These are phyloP conservation scores for Fusarium xylarioides DNA, from an alignment of 2,329 filamentous ascomycete genomes.

Conservation along the genomic window DNA sequence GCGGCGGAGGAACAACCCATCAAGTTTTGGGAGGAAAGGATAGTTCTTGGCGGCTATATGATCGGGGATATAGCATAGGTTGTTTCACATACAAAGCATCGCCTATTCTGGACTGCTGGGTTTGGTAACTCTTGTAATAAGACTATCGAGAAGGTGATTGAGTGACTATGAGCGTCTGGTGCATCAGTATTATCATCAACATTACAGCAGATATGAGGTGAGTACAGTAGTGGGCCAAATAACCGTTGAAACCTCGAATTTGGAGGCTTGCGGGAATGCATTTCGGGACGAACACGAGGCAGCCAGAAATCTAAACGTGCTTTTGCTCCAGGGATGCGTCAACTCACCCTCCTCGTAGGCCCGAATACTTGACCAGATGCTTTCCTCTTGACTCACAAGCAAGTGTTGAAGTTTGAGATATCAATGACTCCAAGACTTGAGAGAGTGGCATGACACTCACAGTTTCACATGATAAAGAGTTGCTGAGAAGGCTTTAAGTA, in stretches of 20 bases:
- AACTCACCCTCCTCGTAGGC: neutral
- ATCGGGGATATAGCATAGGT: neutral
- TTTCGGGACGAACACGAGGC: neutral
- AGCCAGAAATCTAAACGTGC: neutral
- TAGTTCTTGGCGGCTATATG: neutral
- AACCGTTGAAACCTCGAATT: neutral
- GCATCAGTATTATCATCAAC: neutral
- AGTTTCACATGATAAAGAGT: neutral
- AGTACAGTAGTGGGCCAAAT: neutral
- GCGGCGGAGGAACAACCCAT: neutral
- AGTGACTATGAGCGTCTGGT: neutral
- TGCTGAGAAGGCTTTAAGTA: neutral
- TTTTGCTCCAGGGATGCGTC: neutral
- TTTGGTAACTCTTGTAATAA: no score
- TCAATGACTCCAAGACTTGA: neutral
- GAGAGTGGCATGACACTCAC: slow-evolving; percentile 2
- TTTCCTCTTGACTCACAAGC: neutral
- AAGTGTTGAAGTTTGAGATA: neutral
- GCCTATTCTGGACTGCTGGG: neutral
- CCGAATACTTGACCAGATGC: neutral
- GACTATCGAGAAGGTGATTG: neutral
- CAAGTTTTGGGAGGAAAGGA: neutral
- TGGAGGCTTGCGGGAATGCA: neutral
- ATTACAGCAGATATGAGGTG: neutral
- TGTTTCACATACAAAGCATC: neutral